Base-by-base conservation (phyloP, 1,284 basidiomycete genomes). In the Ceratobasidium sp. region DNA sequence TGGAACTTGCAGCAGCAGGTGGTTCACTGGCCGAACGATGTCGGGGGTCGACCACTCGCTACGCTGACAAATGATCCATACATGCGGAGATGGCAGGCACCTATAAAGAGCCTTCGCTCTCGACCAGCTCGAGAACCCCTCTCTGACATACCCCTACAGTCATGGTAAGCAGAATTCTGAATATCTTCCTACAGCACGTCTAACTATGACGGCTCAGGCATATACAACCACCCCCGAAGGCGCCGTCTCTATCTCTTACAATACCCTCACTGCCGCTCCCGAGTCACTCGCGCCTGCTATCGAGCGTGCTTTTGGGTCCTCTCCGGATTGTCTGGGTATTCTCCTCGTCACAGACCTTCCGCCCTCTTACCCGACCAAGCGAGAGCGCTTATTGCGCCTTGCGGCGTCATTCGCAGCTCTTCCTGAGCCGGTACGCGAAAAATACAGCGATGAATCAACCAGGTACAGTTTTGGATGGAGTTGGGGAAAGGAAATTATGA, bases 401-500 rank as follows among this genome's bases (percentile, higher is more conserved):
- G 88, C 92, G 1, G 88, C 93, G 79, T 82, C 84, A 50, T 95
- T 97, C 78, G 91, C 93, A 0, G 84, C 85, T 23, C 83, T 96
- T 6, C 87, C 90, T 18, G 88, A 91, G 61, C 78, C 80, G 14
- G 81, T 81, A 13, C 86, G 91, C 58, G 93, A 95, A 79, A 86
- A 85, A 70, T 92, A 94, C 78, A 87, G 88, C 41, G 89, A 93
- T 81, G 80, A 87, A 2, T 81, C 78, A 30, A 92, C 88, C 77
- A 86, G 85, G 74, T 94, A 92, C 76, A 93, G 92, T 79, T 96
- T 95, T 80, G 95, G 95, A 23, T 98, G 95, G 95, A 93, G 91
- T 50, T 92, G 95, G 81, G 95, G 95, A 66, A 96, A 96, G 85
- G 95, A 98, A 85, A 89, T 96, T 47, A 97, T 97, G 95, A 97